These are phyloP conservation scores for Ascochyta koolunga DNA, from an alignment of 2,329 filamentous ascomycete genomes.

Conservation along the genomic window DNA sequence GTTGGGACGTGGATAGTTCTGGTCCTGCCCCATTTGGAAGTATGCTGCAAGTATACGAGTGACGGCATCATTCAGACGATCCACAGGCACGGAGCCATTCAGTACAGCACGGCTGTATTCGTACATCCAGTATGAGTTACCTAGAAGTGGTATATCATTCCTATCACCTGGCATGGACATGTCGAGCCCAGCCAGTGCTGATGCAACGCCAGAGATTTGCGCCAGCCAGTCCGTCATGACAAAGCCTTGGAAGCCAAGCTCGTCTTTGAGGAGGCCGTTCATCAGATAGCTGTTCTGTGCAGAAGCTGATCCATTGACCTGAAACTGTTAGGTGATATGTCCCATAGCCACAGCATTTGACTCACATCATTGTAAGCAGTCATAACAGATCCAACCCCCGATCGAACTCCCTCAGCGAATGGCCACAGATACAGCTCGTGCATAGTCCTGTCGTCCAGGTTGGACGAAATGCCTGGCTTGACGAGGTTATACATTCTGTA, in stretches of 20 bases:
- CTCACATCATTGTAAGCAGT: slow-evolving; percentile 69
- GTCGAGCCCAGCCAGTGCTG: slow-evolving; percentile 81
- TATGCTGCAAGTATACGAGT: slow-evolving; percentile 85
- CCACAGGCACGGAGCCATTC: slow-evolving; percentile 82
- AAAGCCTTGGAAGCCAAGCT: slow-evolving; percentile 85
- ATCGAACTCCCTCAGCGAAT: slow-evolving; percentile 77
- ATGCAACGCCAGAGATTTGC: slow-evolving; percentile 79
- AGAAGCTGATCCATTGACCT: slow-evolving; percentile 62
- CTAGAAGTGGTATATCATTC: slow-evolving; percentile 52
- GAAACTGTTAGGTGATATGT: slow-evolving; percentile 9
- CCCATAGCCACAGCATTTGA: background rate
- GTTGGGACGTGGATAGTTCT: slow-evolving; percentile 52
- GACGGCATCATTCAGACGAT: slow-evolving; percentile 85
- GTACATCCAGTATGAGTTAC: slow-evolving; percentile 69
- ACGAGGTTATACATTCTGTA: slow-evolving; percentile 53
- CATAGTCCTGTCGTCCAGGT: slow-evolving; percentile 76
- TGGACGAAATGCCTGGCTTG: slow-evolving; percentile 53
- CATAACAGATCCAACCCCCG: slow-evolving; percentile 82
- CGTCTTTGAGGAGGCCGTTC: slow-evolving; percentile 84
- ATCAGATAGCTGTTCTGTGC: slow-evolving; percentile 77
- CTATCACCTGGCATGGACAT: slow-evolving; percentile 79
- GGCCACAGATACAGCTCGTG: slow-evolving; percentile 88
- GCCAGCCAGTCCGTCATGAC: slow-evolving; percentile 91
- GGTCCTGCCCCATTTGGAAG: slow-evolving; percentile 64
- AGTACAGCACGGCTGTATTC: slow-evolving; percentile 77